Evolutionary conservation across 106 monocot genomes (phyloP).

Genomic region (Dioscorea dumetorum): DNA sequence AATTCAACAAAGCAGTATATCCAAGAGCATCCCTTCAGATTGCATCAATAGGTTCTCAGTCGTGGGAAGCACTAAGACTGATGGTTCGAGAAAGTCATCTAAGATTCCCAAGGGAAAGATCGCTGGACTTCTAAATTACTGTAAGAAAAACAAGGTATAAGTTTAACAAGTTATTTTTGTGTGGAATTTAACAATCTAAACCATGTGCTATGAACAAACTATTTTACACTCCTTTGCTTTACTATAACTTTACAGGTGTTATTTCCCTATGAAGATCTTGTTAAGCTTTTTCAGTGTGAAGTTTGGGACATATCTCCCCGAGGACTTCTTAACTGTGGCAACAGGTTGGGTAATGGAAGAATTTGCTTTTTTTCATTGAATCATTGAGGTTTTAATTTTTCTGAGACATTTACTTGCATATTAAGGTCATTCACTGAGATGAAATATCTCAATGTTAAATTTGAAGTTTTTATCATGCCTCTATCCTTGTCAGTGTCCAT

Average conservation of each 20-base stretch:
- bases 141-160: constrained; percentile 49
- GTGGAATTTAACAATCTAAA: background rate
- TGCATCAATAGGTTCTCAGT: constrained; percentile 14
- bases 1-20: constrained; percentile 2
- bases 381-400: too few relatives aligned
- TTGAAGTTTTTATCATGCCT: too few relatives aligned
- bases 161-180: too few relatives aligned
- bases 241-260: constrained; percentile 25
- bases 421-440: too few relatives aligned
- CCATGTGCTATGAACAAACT: background rate
- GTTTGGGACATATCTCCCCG: constrained; percentile 58
- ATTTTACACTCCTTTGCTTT: constrained; percentile 1
- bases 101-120: constrained; percentile 36
- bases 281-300: constrained; percentile 87
- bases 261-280: constrained; percentile 74
- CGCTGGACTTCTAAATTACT: constrained; percentile 23
- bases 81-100: constrained; percentile 22
- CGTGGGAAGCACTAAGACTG: constrained; percentile 13
- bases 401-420: too few relatives aligned
- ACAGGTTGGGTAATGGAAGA: constrained; percentile 40
- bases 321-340: constrained; percentile 94
- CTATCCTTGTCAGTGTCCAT: too few relatives aligned
- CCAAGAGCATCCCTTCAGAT: constrained; percentile 10
- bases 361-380: too few relatives aligned
- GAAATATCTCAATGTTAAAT: too few relatives aligned